Evolutionary conservation across 441 rosid genomes (phyloP).

Genomic region (Croton laevigatus): DNA sequence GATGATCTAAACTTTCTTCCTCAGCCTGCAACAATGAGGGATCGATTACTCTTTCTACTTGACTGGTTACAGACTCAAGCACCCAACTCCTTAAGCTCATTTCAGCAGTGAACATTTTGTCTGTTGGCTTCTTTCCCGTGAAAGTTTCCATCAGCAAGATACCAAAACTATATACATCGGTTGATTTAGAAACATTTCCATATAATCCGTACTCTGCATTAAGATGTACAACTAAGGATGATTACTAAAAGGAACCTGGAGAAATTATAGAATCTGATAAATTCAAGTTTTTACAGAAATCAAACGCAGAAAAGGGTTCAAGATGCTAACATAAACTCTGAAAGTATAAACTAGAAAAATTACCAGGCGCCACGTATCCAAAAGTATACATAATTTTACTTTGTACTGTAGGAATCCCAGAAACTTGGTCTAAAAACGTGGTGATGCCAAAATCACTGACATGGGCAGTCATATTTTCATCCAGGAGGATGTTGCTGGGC

Average conservation of each 20-base stretch:
- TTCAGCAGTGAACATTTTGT: conserved; percentile 10
- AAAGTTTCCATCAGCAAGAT: conserved; percentile 20
- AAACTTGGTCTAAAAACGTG: not conserved
- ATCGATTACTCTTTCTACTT: conserved; percentile 1
- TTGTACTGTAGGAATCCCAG: not conserved
- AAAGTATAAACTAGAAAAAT: not conserved
- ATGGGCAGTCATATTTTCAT: conserved; percentile 17
- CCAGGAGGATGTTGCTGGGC: conserved; percentile 17
- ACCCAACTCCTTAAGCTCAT: conserved; percentile 21
- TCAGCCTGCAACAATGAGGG: conserved; percentile 12
- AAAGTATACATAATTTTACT: conserved; percentile 1
- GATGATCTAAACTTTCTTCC: not conserved
- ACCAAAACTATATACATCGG: conserved; percentile 22
- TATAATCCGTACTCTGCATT: conserved; percentile 12
- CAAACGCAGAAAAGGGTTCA: no score
- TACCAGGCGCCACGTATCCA: conserved; percentile 25
- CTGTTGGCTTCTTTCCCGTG: conserved; percentile 20
- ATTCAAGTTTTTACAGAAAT: no score
- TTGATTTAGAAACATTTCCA: conserved; percentile 10
- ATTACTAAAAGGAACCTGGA: no score
- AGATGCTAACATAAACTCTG: not conserved
- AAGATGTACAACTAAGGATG: no score
- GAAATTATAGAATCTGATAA: no score
- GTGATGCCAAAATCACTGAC: conserved; percentile 13
- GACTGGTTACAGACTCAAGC: not conserved